Percentiles rank a stretch among this genome's conserved stretches.
phyloP scores from a whole-genome alignment of 2,329 filamentous ascomycete genomes.

The Aspergillus nomiae region DNA sequence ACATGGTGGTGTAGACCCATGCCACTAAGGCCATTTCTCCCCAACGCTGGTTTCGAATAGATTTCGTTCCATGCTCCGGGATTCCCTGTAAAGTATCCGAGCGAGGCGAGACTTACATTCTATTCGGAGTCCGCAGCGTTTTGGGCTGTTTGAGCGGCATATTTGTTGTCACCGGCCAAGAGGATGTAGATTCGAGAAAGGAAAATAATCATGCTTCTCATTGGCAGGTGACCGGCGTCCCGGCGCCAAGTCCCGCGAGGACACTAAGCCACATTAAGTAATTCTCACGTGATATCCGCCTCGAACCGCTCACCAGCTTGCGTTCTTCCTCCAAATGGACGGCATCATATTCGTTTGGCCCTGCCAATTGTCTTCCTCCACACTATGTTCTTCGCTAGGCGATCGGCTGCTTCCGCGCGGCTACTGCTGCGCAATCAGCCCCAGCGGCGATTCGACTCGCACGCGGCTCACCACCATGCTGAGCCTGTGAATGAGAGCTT shows the following conservation, averaged over 20 bases:
- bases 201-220: background rate
- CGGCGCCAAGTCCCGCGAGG: background rate
- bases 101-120: slow-evolving; percentile 1
- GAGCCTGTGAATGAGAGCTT: slow-evolving; percentile 49
- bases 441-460: slow-evolving; percentile 47
- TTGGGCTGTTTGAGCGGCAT: slow-evolving; percentile 7
- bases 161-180: background rate
- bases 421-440: slow-evolving; percentile 44
- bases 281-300: slow-evolving; percentile 17
- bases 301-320: slow-evolving; percentile 18
- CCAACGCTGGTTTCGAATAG: slow-evolving; percentile 6
- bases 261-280: slow-evolving; percentile 14
- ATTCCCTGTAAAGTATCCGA: slow-evolving; percentile 8
- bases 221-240: background rate
- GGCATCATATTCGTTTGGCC: slow-evolving; percentile 33
- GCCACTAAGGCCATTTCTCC: slow-evolving; percentile 1
- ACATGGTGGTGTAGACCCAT: background rate
- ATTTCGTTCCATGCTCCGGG: slow-evolving; percentile 4
- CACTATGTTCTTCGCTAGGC: slow-evolving; percentile 46
- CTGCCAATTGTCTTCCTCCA: slow-evolving; percentile 33
- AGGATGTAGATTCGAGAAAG: background rate
- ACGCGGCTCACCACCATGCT: slow-evolving; percentile 41
- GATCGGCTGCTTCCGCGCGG: slow-evolving; percentile 41
- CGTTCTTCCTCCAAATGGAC: slow-evolving; percentile 26
- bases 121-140: background rate